These are phyloP conservation scores for Lactarius sanguifluus DNA, from an alignment of 768 basidiomycete species.

Conservation along the genomic window DNA sequence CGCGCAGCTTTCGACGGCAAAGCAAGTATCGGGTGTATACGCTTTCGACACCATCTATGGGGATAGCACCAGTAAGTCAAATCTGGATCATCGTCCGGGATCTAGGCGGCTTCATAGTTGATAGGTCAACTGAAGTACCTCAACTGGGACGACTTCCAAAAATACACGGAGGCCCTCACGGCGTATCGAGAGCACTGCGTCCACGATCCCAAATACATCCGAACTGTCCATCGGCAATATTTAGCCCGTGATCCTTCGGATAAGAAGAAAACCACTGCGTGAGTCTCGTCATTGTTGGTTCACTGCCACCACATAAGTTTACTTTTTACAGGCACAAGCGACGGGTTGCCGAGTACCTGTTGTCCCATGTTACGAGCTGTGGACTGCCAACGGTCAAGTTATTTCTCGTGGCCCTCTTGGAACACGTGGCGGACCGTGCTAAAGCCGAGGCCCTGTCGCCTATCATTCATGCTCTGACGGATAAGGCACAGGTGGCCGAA, in stretches of 20 bases:
- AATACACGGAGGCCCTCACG: constrained; percentile 55
- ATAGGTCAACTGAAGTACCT: constrained; percentile 62
- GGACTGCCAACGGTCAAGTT: constrained; percentile 48
- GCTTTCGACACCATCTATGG: constrained; percentile 76
- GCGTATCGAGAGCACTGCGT: constrained; percentile 54
- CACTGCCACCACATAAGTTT: background rate
- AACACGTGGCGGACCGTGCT: constrained; percentile 47
- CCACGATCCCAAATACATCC: constrained; percentile 59
- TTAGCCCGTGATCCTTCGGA: constrained; percentile 50
- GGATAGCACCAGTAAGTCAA: constrained; percentile 49
- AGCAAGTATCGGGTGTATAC: constrained; percentile 58
- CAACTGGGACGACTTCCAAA: constrained; percentile 59
- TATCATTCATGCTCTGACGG: constrained; percentile 46
- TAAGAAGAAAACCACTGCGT: constrained; percentile 55
- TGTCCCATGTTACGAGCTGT: constrained; percentile 75
- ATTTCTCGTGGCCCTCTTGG: constrained; percentile 50
- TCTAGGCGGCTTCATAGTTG: constrained; percentile 7
- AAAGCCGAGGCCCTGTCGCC: constrained; percentile 60
- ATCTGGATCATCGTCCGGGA: background rate
- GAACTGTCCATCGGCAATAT: constrained; percentile 59
- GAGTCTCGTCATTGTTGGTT: constrained; percentile 32
- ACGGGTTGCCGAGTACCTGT: constrained; percentile 69
- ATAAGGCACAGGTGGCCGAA: constrained; percentile 17
- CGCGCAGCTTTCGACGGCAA: constrained; percentile 39
- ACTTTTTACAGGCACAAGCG: constrained; percentile 56